Conservation (phyloP, 2,329 filamentous ascomycete genomes). For the Amauroascus niger region DNA sequence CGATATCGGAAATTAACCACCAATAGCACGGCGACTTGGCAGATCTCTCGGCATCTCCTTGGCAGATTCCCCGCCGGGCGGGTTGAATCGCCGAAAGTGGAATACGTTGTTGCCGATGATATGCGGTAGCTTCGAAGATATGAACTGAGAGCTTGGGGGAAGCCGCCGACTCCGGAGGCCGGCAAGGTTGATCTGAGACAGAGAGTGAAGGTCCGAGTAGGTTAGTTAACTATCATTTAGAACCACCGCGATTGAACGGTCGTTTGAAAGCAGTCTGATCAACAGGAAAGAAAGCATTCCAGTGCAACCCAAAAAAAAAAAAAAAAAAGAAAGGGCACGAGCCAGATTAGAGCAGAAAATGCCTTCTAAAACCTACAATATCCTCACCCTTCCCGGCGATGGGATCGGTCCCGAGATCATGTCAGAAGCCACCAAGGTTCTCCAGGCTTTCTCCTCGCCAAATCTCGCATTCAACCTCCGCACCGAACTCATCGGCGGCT, state of each 20-base stretch:
- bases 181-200: background rate
- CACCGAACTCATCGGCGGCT: slow-evolving; percentile 74
- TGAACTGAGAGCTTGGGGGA: too few species aligned
- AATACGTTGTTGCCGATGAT: background rate
- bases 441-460: slow-evolving; percentile 60
- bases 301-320: too few species aligned
- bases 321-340: background rate
- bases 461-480: slow-evolving; percentile 70
- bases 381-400: slow-evolving; percentile 67
- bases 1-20: slow-evolving; percentile 2
- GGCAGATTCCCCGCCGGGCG: background rate
- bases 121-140: too few species aligned
- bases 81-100: slow-evolving; percentile 1
- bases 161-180: background rate
- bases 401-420: slow-evolving; percentile 69
- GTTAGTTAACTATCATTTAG: too few species aligned
- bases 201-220: too few species aligned
- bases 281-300: too few species aligned
- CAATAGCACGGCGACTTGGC: background rate
- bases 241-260: too few species aligned
- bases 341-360: background rate
- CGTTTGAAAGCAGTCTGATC: too few species aligned
- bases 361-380: slow-evolving; percentile 46
- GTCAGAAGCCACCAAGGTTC: slow-evolving; percentile 46
- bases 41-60: background rate